phyloP scores from a whole-genome alignment of 2,329 filamentous ascomycete genomes.

The Sporothrix inflata region DNA sequence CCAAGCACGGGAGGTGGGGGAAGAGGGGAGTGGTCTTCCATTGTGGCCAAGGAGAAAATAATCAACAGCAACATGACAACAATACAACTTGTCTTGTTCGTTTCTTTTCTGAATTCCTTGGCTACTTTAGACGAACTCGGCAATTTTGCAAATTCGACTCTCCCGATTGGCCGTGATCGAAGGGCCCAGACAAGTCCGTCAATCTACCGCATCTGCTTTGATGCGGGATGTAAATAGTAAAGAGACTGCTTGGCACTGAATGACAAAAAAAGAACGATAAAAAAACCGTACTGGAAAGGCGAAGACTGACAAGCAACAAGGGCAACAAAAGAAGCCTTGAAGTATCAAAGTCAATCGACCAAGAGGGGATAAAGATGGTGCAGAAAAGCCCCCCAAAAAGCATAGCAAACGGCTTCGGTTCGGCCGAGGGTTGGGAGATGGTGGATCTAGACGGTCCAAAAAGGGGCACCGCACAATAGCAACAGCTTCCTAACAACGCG shows the following conservation, averaged over 20 bases:
- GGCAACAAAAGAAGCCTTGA: not conserved
- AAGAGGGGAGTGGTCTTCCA: not conserved
- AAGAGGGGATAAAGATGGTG: too few species aligned
- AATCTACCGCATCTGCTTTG: not conserved
- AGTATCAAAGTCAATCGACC: too few species aligned
- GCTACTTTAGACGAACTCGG: conserved; percentile 7
- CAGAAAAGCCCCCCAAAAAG: too few species aligned
- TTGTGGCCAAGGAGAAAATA: not conserved
- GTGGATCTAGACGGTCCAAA: not conserved
- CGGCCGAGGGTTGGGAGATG: not conserved
- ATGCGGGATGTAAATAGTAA: not conserved
- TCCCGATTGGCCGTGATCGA: not conserved
- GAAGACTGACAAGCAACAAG: not conserved
- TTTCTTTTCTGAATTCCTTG: not conserved
- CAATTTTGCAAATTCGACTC: conserved; percentile 13
- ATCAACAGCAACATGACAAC: not conserved
- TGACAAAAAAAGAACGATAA: not conserved
- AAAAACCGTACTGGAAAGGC: not conserved
- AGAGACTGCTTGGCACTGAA: not conserved
- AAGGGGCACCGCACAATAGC: too few species aligned
- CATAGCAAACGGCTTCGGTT: not conserved
- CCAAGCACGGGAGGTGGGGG: not conserved
- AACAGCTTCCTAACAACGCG: conserved; percentile 3
- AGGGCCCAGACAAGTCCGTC: not conserved
- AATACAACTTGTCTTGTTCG: not conserved